Conservation (phyloP, 2,329 filamentous ascomycete genomes). For the Xylaria sp. region DNA sequence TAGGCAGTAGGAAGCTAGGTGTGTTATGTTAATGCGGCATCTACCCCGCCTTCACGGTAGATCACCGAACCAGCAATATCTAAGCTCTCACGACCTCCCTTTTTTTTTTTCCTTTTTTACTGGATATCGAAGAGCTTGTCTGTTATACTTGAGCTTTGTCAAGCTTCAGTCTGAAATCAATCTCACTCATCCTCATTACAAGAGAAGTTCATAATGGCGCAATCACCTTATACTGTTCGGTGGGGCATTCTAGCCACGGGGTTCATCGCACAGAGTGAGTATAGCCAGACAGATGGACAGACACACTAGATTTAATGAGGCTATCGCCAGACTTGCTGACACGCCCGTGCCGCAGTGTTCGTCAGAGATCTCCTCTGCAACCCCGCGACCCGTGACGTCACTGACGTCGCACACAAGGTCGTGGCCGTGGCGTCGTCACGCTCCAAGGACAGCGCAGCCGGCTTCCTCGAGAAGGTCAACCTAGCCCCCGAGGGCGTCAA, state of each 20-base stretch:
- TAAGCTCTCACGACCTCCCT: background rate
- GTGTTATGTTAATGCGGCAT: background rate
- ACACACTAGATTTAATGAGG: too few relatives aligned
- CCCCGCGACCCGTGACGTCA: conserved; percentile 70
- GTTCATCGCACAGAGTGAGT: conserved; percentile 62
- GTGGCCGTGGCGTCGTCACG: conserved; percentile 81
- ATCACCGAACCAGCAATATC: conserved; percentile 5
- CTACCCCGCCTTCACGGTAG: conserved; percentile 20
- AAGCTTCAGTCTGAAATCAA: background rate
- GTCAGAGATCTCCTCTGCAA: conserved; percentile 79
- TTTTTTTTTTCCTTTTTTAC: background rate
- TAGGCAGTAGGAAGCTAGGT: too few relatives aligned
- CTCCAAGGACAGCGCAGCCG: conserved; percentile 69
- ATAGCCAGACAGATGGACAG: background rate
- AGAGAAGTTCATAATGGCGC: conserved; percentile 45
- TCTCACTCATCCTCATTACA: background rate
- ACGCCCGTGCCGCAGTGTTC: conserved; percentile 56
- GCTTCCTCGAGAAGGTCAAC: conserved; percentile 74
- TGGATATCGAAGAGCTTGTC: background rate
- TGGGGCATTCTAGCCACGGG: conserved; percentile 69
- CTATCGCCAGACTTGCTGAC: conserved; percentile 1
- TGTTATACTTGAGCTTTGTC: background rate
- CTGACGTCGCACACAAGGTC: conserved; percentile 77
- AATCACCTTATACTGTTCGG: conserved; percentile 54
- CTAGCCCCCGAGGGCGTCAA: conserved; percentile 68